A percentile compares a stretch with the other conserved stretches of the same genome.
Evolutionary conservation across 2,329 filamentous ascomycete species (phyloP).

Genomic region (Trichoderma lentiforme): DNA sequence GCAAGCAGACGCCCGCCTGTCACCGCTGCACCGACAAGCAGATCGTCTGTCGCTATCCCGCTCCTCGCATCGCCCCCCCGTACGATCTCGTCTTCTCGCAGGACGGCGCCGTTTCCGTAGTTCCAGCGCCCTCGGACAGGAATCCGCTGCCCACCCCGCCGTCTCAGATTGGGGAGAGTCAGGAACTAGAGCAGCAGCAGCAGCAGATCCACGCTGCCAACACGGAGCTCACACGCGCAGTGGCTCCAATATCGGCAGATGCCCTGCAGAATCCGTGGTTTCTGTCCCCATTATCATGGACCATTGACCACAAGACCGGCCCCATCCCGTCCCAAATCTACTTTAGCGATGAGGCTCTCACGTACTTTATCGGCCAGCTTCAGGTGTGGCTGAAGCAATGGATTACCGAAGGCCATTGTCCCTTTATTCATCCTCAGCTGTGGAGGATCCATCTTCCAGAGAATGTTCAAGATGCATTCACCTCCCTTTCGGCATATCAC

Average conservation of each 20-base stretch:
- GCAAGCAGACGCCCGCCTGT: conserved; percentile 12
- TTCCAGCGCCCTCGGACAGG: background rate
- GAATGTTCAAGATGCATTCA: background rate
- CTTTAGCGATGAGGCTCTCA: conserved; percentile 12
- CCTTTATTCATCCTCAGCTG: conserved; percentile 10
- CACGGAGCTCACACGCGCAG: background rate
- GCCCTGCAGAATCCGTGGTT: conserved; percentile 4
- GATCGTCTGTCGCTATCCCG: conserved; percentile 5
- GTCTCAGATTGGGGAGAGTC: background rate
- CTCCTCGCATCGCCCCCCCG: conserved; percentile 5
- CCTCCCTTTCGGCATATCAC: background rate
- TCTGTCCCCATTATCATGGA: background rate
- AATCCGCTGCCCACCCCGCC: background rate
- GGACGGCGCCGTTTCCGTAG: conserved; percentile 3
- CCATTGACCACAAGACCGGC: background rate
- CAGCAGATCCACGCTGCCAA: background rate
- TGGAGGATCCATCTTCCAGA: conserved; percentile 6
- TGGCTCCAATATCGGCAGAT: background rate
- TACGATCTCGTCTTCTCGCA: conserved; percentile 10
- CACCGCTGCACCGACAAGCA: background rate
- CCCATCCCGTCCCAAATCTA: conserved; percentile 5
- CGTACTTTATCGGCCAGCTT: conserved; percentile 1
- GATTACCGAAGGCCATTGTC: background rate
- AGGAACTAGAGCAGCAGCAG: background rate
- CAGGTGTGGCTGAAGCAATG: conserved; percentile 4